phyloP scores from a whole-genome alignment of 2,329 filamentous ascomycete species.

The Phyllosticta citribraziliensis region DNA sequence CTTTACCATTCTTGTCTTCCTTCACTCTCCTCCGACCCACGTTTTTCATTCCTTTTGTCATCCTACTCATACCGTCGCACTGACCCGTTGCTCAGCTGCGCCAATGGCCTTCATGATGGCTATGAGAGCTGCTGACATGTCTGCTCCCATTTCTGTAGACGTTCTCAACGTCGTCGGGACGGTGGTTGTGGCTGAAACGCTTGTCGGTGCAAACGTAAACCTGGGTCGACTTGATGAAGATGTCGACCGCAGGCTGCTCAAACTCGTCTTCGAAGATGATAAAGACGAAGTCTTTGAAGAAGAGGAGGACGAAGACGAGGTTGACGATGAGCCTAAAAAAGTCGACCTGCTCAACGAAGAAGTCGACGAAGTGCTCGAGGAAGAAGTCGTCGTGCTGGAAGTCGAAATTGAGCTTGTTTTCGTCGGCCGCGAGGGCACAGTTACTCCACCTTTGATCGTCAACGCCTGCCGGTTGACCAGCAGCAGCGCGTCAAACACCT shows the following conservation, averaged over 20 bases:
- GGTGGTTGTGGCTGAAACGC: not conserved
- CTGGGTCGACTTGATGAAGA: not conserved
- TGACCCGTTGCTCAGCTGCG: not conserved
- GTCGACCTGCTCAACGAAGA: not conserved
- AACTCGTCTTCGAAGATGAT: not conserved
- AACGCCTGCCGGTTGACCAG: not conserved
- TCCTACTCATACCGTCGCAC: not conserved
- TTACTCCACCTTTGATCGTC: not conserved
- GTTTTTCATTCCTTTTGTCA: not conserved
- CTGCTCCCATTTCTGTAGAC: not conserved
- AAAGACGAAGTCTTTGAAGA: not conserved
- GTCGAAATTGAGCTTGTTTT: not conserved
- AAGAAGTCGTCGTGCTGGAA: not conserved
- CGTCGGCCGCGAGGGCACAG: not conserved
- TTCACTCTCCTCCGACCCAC: not conserved
- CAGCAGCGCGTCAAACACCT: slow-evolving; percentile 39
- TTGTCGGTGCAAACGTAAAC: not conserved
- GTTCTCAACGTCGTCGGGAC: not conserved
- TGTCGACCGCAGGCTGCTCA: not conserved
- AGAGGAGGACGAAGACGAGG: not conserved
- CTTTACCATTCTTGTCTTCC: not conserved
- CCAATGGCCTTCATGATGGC: not conserved
- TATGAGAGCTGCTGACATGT: not conserved
- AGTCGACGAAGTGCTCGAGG: not conserved
- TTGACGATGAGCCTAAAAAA: not conserved